These are phyloP conservation scores for Globisporangium radiosum DNA, from an alignment of 352 stramenopile species.

Conservation along the genomic window DNA sequence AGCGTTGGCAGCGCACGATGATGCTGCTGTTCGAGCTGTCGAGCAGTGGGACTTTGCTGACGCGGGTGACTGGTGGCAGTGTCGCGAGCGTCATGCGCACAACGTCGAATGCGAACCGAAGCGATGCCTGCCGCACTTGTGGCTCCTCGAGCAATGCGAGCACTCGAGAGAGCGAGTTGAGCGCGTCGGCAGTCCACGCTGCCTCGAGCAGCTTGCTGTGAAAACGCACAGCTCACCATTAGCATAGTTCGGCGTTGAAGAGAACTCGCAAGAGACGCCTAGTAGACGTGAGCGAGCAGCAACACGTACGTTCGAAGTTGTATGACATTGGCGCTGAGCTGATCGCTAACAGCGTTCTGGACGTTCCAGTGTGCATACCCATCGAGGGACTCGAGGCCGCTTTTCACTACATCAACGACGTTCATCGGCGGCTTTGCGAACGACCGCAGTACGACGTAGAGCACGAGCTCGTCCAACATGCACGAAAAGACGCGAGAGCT, in stretches of 20 bases:
- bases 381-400: background rate
- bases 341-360: background rate
- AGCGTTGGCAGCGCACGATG: background rate
- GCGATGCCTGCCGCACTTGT: conserved; percentile 25
- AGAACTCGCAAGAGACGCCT: background rate
- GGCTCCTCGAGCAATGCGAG: conserved; percentile 30
- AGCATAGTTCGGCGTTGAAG: background rate
- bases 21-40: background rate
- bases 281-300: background rate
- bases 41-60: background rate
- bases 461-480: conserved; percentile 23
- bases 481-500: background rate
- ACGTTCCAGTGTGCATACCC: conserved; percentile 8
- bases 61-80: no score
- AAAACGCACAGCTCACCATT: background rate
- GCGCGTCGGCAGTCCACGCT: conserved; percentile 14
- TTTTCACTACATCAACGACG: background rate
- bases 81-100: background rate
- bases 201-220: conserved; percentile 11
- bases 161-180: conserved; percentile 13
- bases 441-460: conserved; percentile 20
- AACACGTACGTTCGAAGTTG: background rate
- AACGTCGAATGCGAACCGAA: conserved; percentile 16
- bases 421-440: conserved; percentile 6
- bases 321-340: conserved; percentile 1